Percentiles rank a stretch among this genome's conserved stretches.
phyloP scores from a whole-genome alignment of 352 stramenopile genomes.

The Paralagenidium karlingii region DNA sequence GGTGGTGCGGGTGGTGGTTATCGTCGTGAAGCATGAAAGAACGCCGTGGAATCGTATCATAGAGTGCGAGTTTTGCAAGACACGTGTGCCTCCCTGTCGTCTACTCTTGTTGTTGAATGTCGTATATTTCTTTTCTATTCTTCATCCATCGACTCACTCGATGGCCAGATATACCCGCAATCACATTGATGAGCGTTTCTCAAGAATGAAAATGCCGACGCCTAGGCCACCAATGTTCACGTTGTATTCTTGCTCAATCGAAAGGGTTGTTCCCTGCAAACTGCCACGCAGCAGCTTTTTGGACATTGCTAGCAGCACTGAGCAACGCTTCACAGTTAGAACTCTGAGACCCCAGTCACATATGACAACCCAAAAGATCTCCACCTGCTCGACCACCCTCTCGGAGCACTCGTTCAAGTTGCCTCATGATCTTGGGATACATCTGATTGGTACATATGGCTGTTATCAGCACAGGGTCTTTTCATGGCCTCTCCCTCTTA shows the following conservation, averaged over 20 bases:
- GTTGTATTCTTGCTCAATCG: conserved; percentile 25
- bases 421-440: conserved; percentile 64
- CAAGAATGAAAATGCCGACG: conserved; percentile 46
- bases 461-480: neutral
- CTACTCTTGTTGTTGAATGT: no score
- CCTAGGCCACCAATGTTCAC: conserved; percentile 65
- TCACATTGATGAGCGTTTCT: no score
- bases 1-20: no score
- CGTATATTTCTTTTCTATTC: no score
- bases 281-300: conserved; percentile 62
- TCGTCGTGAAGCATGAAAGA: no score
- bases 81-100: no score
- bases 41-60: no score
- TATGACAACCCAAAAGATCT: neutral
- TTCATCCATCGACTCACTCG: no score
- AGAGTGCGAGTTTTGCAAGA: no score
- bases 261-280: conserved; percentile 25
- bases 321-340: neutral
- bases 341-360: no score
- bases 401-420: conserved; percentile 48
- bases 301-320: conserved; percentile 62
- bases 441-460: conserved; percentile 14
- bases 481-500: no score
- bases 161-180: no score
- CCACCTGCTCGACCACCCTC: conserved; percentile 32